phyloP scores from a whole-genome alignment of 441 rosid genomes.

The Pelargonium myrrhifolium region DNA sequence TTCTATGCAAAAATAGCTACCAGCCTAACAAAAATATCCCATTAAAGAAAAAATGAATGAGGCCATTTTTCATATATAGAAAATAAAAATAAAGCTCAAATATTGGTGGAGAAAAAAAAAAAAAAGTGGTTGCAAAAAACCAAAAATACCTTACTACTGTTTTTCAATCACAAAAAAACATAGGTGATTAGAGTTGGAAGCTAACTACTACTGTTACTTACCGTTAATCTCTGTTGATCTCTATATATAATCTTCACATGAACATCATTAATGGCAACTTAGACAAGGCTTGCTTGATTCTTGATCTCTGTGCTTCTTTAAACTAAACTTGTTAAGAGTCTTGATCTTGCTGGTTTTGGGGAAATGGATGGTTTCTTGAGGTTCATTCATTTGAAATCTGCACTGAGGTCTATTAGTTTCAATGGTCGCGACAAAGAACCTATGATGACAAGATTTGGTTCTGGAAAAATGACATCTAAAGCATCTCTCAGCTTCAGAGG shows the following conservation, averaged over 20 bases:
- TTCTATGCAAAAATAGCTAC: too few relatives aligned
- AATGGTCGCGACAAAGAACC: slow-evolving; percentile 38
- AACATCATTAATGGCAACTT: slow-evolving; percentile 14
- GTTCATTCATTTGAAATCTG: slow-evolving; percentile 30
- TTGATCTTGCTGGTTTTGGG: not conserved
- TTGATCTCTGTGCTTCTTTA: not conserved
- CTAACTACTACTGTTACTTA: too few relatives aligned
- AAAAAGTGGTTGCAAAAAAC: too few relatives aligned
- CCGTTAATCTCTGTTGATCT: too few relatives aligned
- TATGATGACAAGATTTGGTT: slow-evolving; percentile 38
- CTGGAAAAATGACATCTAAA: slow-evolving; percentile 55
- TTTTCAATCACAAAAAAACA: too few relatives aligned
- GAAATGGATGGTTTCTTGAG: not conserved
- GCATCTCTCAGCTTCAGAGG: slow-evolving; percentile 65
- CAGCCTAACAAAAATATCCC: too few relatives aligned
- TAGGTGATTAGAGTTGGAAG: too few relatives aligned
- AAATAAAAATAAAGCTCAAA: too few relatives aligned
- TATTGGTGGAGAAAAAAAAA: too few relatives aligned
- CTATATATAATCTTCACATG: slow-evolving; percentile 1
- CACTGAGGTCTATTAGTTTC: slow-evolving; percentile 49
- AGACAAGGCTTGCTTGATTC: not conserved
- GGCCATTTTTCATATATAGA: too few relatives aligned
- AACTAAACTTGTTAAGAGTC: not conserved
- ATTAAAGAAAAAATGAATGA: too few relatives aligned
- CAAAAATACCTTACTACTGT: too few relatives aligned